Evolutionary conservation across 306 rosid genomes (phyloP).

Genomic region (Geum urbanum): DNA sequence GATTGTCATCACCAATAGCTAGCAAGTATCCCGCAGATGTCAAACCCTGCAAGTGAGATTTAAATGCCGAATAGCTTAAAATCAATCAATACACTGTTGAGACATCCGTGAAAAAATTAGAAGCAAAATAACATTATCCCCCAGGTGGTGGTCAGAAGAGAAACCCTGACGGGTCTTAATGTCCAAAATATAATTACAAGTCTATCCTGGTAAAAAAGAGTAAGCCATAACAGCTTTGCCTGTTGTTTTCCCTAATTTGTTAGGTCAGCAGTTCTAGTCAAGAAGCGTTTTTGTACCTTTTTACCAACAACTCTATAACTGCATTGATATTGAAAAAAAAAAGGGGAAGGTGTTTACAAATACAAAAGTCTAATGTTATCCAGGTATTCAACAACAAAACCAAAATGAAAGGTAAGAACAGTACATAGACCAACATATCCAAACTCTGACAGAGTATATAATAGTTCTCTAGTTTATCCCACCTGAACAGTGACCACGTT

Average conservation of each 20-base stretch:
- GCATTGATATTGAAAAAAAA: not conserved
- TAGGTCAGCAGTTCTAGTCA: not conserved
- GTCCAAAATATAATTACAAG: not conserved
- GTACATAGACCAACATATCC: not conserved
- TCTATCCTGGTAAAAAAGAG: not conserved
- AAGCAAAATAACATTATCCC: no score
- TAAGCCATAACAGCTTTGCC: not conserved
- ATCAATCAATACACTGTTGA: not conserved
- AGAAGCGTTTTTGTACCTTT: not conserved
- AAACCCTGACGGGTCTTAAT: not conserved
- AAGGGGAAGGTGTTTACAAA: not conserved
- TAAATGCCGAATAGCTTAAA: constrained; percentile 5
- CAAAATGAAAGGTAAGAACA: not conserved
- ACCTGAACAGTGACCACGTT: constrained; percentile 90
- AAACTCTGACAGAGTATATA: not conserved
- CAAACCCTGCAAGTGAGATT: constrained; percentile 47
- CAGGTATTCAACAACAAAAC: no score
- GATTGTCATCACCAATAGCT: constrained; percentile 80
- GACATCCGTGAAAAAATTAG: no score
- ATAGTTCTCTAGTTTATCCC: constrained; percentile 23
- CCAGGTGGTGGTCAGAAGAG: not conserved
- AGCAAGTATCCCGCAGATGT: constrained; percentile 67
- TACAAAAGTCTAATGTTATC: no score
- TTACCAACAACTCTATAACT: not conserved
- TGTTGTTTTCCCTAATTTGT: not conserved